Conservation (phyloP, 1,284 basidiomycete species). For the Puccinia polysora region DNA sequence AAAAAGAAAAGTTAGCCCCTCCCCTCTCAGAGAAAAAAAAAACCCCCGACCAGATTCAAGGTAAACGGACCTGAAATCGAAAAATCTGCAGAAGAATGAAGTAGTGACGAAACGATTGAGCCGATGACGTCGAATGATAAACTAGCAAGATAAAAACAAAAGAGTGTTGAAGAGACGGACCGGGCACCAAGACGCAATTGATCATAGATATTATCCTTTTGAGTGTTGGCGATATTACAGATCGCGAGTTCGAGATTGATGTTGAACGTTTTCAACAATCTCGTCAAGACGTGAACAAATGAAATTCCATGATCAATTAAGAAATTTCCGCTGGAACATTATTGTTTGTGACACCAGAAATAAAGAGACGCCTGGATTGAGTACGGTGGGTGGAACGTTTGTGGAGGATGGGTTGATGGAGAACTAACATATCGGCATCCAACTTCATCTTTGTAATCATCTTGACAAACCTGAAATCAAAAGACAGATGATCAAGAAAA, state of each 20-base stretch:
- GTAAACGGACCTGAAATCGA: constrained; percentile 29
- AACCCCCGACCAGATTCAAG: not conserved
- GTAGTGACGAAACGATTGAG: not conserved
- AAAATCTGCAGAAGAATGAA: constrained; percentile 14
- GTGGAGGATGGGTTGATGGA: not conserved
- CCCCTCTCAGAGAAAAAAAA: constrained; percentile 1
- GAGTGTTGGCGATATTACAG: constrained; percentile 39
- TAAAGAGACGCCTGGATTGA: not conserved
- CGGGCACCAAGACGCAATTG: constrained; percentile 29
- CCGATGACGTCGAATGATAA: not conserved
- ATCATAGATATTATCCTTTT: constrained; percentile 35
- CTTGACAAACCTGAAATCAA: constrained; percentile 21
- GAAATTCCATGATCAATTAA: constrained; percentile 27
- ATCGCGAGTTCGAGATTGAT: constrained; percentile 27
- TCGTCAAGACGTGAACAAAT: constrained; percentile 28
- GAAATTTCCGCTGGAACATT: constrained; percentile 22
- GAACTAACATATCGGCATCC: constrained; percentile 29
- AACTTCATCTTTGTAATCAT: constrained; percentile 36
- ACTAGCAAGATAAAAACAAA: not conserved
- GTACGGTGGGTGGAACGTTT: not conserved
- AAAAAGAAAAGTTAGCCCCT: not conserved
- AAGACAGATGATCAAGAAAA: too few species aligned
- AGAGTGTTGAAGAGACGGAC: constrained; percentile 5
- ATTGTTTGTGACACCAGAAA: not conserved
- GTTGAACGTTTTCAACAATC: constrained; percentile 23